Evolutionary conservation across 202 grass and related monocot species (phyloP), one percentile per base, ranked within the genome.

Genomic region (Cymbopogon flexuosus): DNA sequence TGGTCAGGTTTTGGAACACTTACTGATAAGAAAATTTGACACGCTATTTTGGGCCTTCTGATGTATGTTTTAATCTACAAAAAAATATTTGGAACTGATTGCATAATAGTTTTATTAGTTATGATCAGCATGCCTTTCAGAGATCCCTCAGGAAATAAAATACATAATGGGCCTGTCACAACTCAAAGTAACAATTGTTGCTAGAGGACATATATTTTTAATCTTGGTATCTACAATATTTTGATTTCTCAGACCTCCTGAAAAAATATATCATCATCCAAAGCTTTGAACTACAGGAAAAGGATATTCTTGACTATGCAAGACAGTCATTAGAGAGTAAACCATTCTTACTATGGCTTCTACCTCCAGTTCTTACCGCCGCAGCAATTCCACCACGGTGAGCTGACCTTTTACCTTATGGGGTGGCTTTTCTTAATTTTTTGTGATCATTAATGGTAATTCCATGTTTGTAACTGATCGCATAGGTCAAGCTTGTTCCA

Each of bases 301-400:
- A 58, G 14, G 88, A 94, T 67, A 97, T 97, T 88, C 68, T 89
- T 82, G 90, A 89, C 22, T 97, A 94, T 84, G 75, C 77, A 39
- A 79, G 22, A 33, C 66, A 87, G 54, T 81, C 72, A 66, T 37
- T 92, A 72, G 60, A 51, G 21, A 75, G 34, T 85, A 87, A 97
- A 82, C 88, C 78, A 18, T 72, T 90, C 33, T 81, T 90, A 77
- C 52, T 97, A 60, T 97, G 91, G 85, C 80, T 87, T 75, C 84
- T 97, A 72, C 88, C 71, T 72, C 89, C 87, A 19, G 75, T 97
- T 71, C 91, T 97, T 80, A 68, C 75, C 1, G 85, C 94, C 5
- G 78, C 84, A 62, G 87, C 91, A 43, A 79, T 90, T 64, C 88
- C 68, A 9, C 80, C 80, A 81, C 12, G 86, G 91, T 97, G 76